Conservation (phyloP, 768 basidiomycete species). For the Xanthoconium purpureum region DNA sequence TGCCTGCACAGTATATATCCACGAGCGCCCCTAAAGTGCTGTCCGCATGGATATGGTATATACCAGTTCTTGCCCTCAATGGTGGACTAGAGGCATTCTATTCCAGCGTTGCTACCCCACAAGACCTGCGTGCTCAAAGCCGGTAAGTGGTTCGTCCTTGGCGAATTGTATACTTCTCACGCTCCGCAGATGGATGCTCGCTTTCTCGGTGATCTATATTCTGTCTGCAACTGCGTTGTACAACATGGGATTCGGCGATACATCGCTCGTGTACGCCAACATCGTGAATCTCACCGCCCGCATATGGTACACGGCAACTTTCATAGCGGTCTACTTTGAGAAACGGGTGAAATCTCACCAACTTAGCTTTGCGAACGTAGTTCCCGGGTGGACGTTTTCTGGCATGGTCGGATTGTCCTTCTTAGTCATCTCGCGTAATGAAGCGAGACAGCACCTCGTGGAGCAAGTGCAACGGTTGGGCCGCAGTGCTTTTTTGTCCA, state of each 20-base stretch:
- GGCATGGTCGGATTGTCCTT: conserved; percentile 23
- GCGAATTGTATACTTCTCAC: background rate
- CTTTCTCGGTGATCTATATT: conserved; percentile 69
- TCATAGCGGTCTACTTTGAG: conserved; percentile 48
- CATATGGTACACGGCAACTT: conserved; percentile 57
- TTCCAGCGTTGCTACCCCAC: conserved; percentile 66
- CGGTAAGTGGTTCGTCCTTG: conserved; percentile 36
- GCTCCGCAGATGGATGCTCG: conserved; percentile 65
- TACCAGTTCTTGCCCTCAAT: conserved; percentile 87
- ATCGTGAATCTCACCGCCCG: conserved; percentile 61
- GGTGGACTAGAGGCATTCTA: conserved; percentile 92
- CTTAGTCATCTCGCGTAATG: conserved; percentile 19
- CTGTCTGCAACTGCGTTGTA: conserved; percentile 47
- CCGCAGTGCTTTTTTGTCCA: conserved; percentile 20
- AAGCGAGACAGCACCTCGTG: conserved; percentile 12
- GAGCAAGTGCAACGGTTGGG: conserved; percentile 15
- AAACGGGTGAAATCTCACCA: conserved; percentile 12
- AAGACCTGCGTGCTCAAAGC: conserved; percentile 69
- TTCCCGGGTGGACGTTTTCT: conserved; percentile 30
- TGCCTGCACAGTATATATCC: conserved; percentile 64
- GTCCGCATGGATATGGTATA: conserved; percentile 78
- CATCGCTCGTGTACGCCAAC: conserved; percentile 74
- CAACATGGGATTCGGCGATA: conserved; percentile 53
- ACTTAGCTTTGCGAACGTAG: conserved; percentile 10
- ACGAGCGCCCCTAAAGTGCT: conserved; percentile 84